Conservation (phyloP, 139 green algal species). For the Axilococcus clingmanii region DNA sequence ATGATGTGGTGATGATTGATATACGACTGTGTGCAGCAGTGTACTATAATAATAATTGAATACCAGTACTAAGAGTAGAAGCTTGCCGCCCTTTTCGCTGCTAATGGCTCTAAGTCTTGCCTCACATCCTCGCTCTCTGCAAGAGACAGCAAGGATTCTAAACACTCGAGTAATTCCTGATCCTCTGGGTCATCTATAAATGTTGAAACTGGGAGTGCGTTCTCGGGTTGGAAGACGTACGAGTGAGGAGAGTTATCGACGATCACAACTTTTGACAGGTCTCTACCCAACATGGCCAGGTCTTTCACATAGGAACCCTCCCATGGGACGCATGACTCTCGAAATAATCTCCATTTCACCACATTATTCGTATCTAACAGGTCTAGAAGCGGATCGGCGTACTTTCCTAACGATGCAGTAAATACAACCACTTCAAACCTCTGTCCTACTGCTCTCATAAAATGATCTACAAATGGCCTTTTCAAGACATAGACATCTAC, state of each 20-base stretch:
- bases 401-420: slow-evolving; percentile 84
- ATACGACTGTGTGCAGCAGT: neutral
- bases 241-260: slow-evolving; percentile 96
- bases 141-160: slow-evolving; percentile 67
- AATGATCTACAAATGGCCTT: slow-evolving; percentile 85
- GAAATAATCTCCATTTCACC: slow-evolving; percentile 85
- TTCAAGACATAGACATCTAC: slow-evolving; percentile 95
- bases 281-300: slow-evolving; percentile 72
- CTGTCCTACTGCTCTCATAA: slow-evolving; percentile 58
- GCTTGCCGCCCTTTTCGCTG: slow-evolving; percentile 6
- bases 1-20: neutral
- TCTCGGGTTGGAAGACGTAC: slow-evolving; percentile 95
- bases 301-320: slow-evolving; percentile 90
- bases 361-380: slow-evolving; percentile 69
- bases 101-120: slow-evolving; percentile 23
- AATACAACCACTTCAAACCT: slow-evolving; percentile 87
- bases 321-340: slow-evolving; percentile 81
- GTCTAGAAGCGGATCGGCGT: slow-evolving; percentile 84
- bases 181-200: slow-evolving; percentile 94
- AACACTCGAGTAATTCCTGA: slow-evolving; percentile 68
- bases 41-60: neutral
- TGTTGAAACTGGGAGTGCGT: slow-evolving; percentile 83
- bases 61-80: neutral
- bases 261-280: slow-evolving; percentile 76
- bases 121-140: slow-evolving; percentile 57